These are phyloP conservation scores for Pseudozyma hubeiensis DNA, from an alignment of 1,284 basidiomycete species.

Conservation along the genomic window DNA sequence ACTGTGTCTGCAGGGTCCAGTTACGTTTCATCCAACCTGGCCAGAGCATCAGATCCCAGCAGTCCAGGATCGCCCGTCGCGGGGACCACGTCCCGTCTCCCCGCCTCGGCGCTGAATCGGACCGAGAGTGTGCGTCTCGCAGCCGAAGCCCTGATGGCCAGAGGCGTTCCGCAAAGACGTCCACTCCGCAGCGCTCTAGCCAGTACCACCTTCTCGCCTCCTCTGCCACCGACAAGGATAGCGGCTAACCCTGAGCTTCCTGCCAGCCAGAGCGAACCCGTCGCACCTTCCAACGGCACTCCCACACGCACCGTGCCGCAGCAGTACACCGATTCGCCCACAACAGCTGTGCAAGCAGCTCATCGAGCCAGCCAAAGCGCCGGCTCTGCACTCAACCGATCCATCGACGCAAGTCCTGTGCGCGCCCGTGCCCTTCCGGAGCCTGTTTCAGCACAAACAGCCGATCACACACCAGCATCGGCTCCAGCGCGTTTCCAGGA, in stretches of 20 bases:
- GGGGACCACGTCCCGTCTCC: slow-evolving; percentile 27
- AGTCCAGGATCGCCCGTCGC: slow-evolving; percentile 30
- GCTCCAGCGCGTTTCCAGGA: slow-evolving; percentile 31
- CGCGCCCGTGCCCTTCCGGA: slow-evolving; percentile 2
- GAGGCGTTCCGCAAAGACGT: slow-evolving; percentile 51
- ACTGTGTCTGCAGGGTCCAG: slow-evolving; percentile 30
- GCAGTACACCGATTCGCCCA: neutral
- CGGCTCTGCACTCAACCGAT: slow-evolving; percentile 12
- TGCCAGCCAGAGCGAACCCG: slow-evolving; percentile 44
- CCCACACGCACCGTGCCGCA: neutral
- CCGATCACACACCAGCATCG: slow-evolving; percentile 5
- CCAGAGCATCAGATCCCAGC: slow-evolving; percentile 13
- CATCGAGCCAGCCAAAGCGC: slow-evolving; percentile 37
- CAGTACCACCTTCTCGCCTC: slow-evolving; percentile 45
- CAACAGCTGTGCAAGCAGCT: neutral
- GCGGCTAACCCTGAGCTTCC: slow-evolving; percentile 21
- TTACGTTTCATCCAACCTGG: slow-evolving; percentile 20
- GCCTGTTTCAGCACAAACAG: neutral
- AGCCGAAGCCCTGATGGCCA: slow-evolving; percentile 61
- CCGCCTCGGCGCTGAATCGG: slow-evolving; percentile 38
- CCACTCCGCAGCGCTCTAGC: slow-evolving; percentile 41
- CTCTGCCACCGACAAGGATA: slow-evolving; percentile 25
- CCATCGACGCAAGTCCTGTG: slow-evolving; percentile 6
- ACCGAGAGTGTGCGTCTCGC: slow-evolving; percentile 57
- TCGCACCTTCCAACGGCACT: slow-evolving; percentile 10